A percentile compares a stretch with the other conserved stretches of the same genome.
phyloP scores from a whole-genome alignment of 73 alveolate species.

The Tetrahymena elliotti region DNA sequence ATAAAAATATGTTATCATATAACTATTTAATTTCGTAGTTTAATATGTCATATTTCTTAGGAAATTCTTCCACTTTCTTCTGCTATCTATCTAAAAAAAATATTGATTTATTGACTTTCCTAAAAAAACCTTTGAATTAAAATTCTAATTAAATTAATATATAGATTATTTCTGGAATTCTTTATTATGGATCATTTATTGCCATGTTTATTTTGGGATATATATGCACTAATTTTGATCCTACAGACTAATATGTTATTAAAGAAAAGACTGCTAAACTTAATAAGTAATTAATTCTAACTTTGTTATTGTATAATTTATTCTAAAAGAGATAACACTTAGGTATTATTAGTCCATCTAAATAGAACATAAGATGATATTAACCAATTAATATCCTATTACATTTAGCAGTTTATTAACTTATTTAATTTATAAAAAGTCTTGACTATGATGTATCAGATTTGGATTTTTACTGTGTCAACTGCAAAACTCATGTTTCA shows the following conservation, averaged over 20 bases:
- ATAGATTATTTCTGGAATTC: not conserved
- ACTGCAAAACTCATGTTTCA: slow-evolving; percentile 16
- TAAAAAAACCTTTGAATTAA: too few relatives aligned
- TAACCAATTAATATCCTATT: too few relatives aligned
- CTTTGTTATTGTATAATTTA: not conserved
- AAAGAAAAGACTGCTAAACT: not conserved
- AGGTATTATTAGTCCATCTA: too few relatives aligned
- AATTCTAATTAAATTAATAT: too few relatives aligned
- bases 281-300: not conserved
- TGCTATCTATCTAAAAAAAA: not conserved
- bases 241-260: not conserved
- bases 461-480: slow-evolving; percentile 15
- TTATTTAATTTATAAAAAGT: not conserved
- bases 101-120: not conserved
- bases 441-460: not conserved
- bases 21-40: not conserved
- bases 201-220: not conserved
- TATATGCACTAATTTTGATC: not conserved
- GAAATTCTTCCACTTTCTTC: not conserved
- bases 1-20: not conserved
- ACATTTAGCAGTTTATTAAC: not conserved
- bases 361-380: too few relatives aligned
- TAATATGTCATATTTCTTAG: not conserved
- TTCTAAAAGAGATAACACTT: too few relatives aligned
- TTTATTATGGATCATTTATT: not conserved